These are phyloP conservation scores for Asclepias syriaca DNA, from an alignment of 257 asterid species.

Conservation along the genomic window DNA sequence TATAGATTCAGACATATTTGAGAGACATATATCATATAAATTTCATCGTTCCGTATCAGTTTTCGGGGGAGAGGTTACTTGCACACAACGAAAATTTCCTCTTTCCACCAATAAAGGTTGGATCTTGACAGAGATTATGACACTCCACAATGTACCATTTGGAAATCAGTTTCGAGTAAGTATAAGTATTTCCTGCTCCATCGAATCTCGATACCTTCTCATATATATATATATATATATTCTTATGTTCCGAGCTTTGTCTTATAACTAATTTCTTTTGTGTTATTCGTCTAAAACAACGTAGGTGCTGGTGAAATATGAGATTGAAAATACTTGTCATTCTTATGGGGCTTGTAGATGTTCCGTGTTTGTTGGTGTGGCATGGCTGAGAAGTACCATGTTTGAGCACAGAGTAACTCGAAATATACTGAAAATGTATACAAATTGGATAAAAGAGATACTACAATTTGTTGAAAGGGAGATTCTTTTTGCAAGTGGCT, in stretches of 20 bases:
- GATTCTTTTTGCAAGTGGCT: slow-evolving; percentile 36
- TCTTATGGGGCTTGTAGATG: slow-evolving; percentile 51
- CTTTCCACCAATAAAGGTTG: slow-evolving; percentile 46
- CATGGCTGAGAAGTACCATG: slow-evolving; percentile 60
- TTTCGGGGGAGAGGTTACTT: slow-evolving; percentile 77
- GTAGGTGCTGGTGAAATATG: slow-evolving; percentile 66
- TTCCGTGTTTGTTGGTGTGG: slow-evolving; percentile 54
- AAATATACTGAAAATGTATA: slow-evolving; percentile 51
- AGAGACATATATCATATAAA: slow-evolving; percentile 60
- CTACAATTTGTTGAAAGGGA: slow-evolving; percentile 52
- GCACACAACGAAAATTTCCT: slow-evolving; percentile 57
- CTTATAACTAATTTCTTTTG: too few relatives aligned
- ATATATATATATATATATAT: too few relatives aligned
- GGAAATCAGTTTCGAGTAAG: slow-evolving; percentile 70
- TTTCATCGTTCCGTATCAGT: slow-evolving; percentile 58
- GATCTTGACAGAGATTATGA: slow-evolving; percentile 59
- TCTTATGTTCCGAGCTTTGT: too few relatives aligned
- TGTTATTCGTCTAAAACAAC: neutral
- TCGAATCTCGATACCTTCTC: neutral
- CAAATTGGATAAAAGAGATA: slow-evolving; percentile 48
- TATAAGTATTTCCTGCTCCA: neutral
- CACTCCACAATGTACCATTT: slow-evolving; percentile 65
- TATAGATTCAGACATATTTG: slow-evolving; percentile 31
- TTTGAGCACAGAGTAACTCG: slow-evolving; percentile 62
- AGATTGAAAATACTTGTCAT: slow-evolving; percentile 38